A percentile compares a stretch with the other conserved stretches of the same genome.
These are phyloP conservation scores for Geotrichum siamense DNA, from an alignment of 1,139 yeast genomes.

Conservation along the genomic window DNA sequence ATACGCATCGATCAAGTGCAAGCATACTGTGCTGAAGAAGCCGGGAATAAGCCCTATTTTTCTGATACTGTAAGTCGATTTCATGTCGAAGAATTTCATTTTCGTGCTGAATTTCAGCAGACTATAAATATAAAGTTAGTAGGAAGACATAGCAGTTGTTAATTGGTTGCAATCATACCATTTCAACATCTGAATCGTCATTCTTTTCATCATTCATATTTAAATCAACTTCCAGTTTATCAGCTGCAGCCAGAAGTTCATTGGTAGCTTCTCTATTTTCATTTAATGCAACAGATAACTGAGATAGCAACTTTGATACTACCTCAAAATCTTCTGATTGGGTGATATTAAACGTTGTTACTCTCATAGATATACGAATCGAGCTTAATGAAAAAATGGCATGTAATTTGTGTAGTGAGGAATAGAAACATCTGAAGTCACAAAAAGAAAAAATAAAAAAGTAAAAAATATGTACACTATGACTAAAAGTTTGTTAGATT, in stretches of 20 bases:
- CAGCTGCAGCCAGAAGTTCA: constrained; percentile 27
- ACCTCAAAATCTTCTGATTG: constrained; percentile 30
- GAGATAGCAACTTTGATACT: constrained; percentile 26
- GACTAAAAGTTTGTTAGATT: too few species aligned
- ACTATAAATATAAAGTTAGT: neutral
- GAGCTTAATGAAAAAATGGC: neutral
- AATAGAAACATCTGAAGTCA: too few species aligned
- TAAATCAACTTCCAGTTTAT: constrained; percentile 24
- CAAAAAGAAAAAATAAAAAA: too few species aligned
- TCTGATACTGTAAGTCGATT: constrained; percentile 19
- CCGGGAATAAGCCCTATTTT: constrained; percentile 21
- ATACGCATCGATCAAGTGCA: constrained; percentile 24
- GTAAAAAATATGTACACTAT: too few species aligned
- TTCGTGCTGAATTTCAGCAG: constrained; percentile 13
- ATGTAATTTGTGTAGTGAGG: neutral
- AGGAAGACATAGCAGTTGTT: neutral
- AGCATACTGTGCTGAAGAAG: constrained; percentile 22
- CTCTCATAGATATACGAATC: constrained; percentile 12
- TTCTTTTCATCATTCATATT: constrained; percentile 8
- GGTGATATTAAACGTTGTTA: constrained; percentile 17
- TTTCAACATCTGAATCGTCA: constrained; percentile 17
- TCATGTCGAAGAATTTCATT: constrained; percentile 20
- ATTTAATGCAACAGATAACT: constrained; percentile 25
- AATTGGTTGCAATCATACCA: neutral
- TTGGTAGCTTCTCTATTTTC: constrained; percentile 28